These are phyloP conservation scores for Capsicum baccatum DNA, from an alignment of 257 asterid species.

Conservation along the genomic window DNA sequence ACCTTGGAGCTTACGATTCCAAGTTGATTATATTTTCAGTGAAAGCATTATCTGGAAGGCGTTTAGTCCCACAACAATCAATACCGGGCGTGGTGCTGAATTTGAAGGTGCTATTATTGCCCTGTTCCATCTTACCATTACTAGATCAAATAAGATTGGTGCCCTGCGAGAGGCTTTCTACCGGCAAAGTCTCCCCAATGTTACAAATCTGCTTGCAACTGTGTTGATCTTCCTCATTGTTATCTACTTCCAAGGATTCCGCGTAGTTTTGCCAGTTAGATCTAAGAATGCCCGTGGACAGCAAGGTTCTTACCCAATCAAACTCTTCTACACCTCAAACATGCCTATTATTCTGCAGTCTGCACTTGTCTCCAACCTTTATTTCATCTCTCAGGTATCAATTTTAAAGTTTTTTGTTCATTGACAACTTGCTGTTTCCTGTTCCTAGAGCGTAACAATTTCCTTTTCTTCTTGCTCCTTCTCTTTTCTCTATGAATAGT, in stretches of 20 bases:
- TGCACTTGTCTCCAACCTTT: constrained; percentile 76
- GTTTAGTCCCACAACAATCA: constrained; percentile 72
- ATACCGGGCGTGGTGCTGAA: constrained; percentile 71
- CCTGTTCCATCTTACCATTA: constrained; percentile 62
- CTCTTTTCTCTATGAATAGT: constrained; percentile 40
- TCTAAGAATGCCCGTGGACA: constrained; percentile 72
- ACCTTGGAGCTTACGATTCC: constrained; percentile 14
- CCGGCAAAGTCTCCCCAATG: constrained; percentile 76
- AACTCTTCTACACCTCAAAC: constrained; percentile 72
- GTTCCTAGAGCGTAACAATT: neutral
- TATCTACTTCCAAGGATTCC: constrained; percentile 74
- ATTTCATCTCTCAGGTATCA: constrained; percentile 72
- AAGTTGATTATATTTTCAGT: constrained; percentile 42
- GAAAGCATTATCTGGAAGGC: constrained; percentile 78
- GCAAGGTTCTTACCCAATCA: constrained; percentile 75
- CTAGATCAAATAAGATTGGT: constrained; percentile 68
- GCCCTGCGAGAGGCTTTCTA: constrained; percentile 78
- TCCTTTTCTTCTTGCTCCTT: neutral
- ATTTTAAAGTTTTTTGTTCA: neutral
- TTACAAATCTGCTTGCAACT: constrained; percentile 74
- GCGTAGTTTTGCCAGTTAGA: constrained; percentile 74
- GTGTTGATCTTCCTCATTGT: constrained; percentile 65
- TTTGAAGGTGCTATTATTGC: constrained; percentile 78
- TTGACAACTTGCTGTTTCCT: neutral
- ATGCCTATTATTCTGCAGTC: constrained; percentile 84